Evolutionary conservation across 441 rosid species (phyloP).

Genomic region (Aleurites moluccanus): DNA sequence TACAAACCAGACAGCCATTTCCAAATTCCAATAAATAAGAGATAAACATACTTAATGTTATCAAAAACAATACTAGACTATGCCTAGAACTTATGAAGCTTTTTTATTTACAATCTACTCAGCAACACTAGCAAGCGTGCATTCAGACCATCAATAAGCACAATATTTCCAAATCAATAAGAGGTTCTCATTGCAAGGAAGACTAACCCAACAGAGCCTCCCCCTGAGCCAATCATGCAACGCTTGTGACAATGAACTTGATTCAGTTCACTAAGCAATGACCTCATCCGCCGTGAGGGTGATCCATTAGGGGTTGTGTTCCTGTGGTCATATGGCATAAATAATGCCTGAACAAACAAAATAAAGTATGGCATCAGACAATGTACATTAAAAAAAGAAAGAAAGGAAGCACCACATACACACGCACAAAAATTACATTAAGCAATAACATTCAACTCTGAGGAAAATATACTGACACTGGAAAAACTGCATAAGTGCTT

Average conservation of each 20-base stretch:
- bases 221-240: slow-evolving; percentile 95
- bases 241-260: slow-evolving; percentile 67
- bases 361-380: not conserved
- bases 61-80: not conserved
- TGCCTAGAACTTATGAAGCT: not conserved
- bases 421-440: not conserved
- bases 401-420: not conserved
- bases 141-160: not conserved
- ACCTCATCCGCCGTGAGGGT: slow-evolving; percentile 59
- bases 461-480: not conserved
- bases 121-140: not conserved
- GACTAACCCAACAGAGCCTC: slow-evolving; percentile 99
- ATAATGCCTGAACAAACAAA: slow-evolving; percentile 61
- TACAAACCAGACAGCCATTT: not conserved
- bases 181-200: slow-evolving; percentile 21
- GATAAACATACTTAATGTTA: not conserved
- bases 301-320: slow-evolving; percentile 80
- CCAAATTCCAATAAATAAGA: not conserved
- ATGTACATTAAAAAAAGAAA: not conserved
- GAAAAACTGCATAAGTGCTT: not conserved
- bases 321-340: slow-evolving; percentile 99
- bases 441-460: not conserved
- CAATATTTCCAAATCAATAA: not conserved
- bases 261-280: slow-evolving; percentile 74
- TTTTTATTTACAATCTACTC: not conserved